These are phyloP conservation scores for Rusavskia elegans DNA, from an alignment of 495 filamentous ascomycete genomes.

Conservation along the genomic window DNA sequence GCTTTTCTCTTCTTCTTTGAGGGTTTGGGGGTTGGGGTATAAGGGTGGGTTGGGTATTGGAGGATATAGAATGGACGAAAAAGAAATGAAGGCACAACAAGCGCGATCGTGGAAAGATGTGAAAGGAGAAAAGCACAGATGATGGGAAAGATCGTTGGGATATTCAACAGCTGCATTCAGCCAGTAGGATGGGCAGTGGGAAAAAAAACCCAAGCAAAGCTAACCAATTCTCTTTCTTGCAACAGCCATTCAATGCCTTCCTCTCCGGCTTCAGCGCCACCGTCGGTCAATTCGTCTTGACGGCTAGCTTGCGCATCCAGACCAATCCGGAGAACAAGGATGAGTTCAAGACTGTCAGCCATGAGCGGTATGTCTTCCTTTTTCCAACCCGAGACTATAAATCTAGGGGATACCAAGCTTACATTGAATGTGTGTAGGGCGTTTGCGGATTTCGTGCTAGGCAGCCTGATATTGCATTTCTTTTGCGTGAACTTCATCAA, in stretches of 20 bases:
- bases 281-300: conserved; percentile 94
- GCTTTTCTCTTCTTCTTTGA: not conserved
- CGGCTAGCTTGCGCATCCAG: conserved; percentile 80
- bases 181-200: too few species aligned
- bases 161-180: too few species aligned
- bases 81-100: too few species aligned
- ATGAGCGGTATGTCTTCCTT: conserved; percentile 28
- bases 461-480: conserved; percentile 90
- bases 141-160: not conserved
- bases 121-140: not conserved
- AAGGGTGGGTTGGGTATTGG: too few species aligned
- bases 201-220: not conserved
- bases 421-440: conserved; percentile 45
- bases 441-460: conserved; percentile 92
- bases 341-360: conserved; percentile 22
- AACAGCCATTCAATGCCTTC: conserved; percentile 95
- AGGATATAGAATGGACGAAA: too few species aligned
- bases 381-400: too few species aligned
- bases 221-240: not conserved
- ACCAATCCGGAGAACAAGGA: conserved; percentile 35
- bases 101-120: too few species aligned
- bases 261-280: conserved; percentile 87
- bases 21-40: too few species aligned
- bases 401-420: not conserved
- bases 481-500: conserved; percentile 99